phyloP scores from a whole-genome alignment of 2,329 filamentous ascomycete genomes.

The Neofusicoccum ribis region DNA sequence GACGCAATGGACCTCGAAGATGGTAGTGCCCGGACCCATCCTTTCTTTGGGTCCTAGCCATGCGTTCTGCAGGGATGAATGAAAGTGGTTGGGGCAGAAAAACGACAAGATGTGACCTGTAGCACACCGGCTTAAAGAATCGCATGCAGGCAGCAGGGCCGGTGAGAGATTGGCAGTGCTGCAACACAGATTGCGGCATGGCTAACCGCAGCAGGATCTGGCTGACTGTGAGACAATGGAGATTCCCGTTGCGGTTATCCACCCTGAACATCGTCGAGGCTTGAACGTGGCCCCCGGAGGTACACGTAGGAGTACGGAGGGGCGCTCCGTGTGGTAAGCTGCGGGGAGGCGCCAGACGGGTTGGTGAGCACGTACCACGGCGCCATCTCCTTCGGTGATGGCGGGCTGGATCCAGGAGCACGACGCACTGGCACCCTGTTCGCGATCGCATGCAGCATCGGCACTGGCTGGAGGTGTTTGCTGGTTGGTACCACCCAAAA shows the following conservation, averaged over 20 bases:
- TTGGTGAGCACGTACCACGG: constrained; percentile 5
- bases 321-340: not conserved
- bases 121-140: constrained; percentile 1
- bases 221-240: constrained; percentile 1
- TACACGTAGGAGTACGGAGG: not conserved
- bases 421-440: not conserved
- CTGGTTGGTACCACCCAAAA: not conserved
- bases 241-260: not conserved
- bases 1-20: not conserved
- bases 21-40: constrained; percentile 3
- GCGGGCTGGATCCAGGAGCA: not conserved
- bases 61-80: constrained; percentile 14
- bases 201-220: constrained; percentile 1
- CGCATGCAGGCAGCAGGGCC: constrained; percentile 12
- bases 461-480: not conserved
- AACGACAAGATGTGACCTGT: constrained; percentile 5
- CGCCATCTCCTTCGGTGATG: not conserved
- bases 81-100: not conserved
- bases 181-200: constrained; percentile 9
- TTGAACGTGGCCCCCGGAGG: not conserved
- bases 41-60: not conserved
- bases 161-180: constrained; percentile 15
- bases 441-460: constrained; percentile 15
- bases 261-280: not conserved
- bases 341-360: not conserved